Base-by-base conservation (phyloP, 2,329 filamentous ascomycete genomes). In the Graphilbum sp. region DNA sequence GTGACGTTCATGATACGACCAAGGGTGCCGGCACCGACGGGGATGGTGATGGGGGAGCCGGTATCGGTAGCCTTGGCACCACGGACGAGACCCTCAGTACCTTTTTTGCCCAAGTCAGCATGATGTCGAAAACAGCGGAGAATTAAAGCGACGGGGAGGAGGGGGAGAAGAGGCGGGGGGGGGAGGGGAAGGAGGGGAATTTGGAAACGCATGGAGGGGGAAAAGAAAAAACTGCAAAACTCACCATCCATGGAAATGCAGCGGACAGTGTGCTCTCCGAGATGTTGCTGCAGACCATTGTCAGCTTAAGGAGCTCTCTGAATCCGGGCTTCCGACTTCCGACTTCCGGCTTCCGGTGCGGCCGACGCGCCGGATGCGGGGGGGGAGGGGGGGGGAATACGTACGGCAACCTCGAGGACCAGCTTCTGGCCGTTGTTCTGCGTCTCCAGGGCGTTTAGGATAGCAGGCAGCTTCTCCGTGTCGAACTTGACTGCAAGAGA, bases 1-100 rank as follows among this genome's bases (percentile, higher is more conserved):
- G 90, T 98, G 69, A 98, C 90, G 78, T 98, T 98, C 72, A 98
- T 87, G 75, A 98, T 98, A 72, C 90, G 90, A 58, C 90, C 90
- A 54, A 98, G 83, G 52, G 86, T 94, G 61, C 71, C 83, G 60
- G 76, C 75, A 56, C 90, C 90, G 66, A 96, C 88, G 60, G 88
- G 88, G 56, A 98, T 87, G 67, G 75, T 86, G 72, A 98, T 98
- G 60, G 90, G 90, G 52, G 76, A 69, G 61, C 90, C 90, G 60
- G 88, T 95, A 67, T 98, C 90, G 54, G 63, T 65, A 53, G 79
- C 85, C 63, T 75, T 73, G 59, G 77, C 68, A 61, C 90, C 90
- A 76, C 90, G 88, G 62, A 88, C 82, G 55, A 98, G 85, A 90
- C 90, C 90, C 75, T 96, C 90, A 62, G 88, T 98, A 92, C 85